Base-by-base conservation (phyloP, 345 rosid species). In the Dipteronia sinensis region DNA sequence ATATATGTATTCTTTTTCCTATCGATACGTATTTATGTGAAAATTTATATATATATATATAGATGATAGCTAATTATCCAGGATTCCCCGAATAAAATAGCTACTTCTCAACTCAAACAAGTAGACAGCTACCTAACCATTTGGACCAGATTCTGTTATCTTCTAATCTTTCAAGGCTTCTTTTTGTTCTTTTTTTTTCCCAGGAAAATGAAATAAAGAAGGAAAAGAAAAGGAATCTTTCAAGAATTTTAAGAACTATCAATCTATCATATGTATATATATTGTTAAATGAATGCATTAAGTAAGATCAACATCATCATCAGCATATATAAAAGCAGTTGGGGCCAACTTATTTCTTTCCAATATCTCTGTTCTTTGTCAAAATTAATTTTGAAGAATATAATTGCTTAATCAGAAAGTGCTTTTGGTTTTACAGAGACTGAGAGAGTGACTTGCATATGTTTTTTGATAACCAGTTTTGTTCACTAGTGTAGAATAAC, bases 121-220 rank as follows among this genome's bases (percentile, higher is more conserved):
- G 23, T 64, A 69, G 72, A 73, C 75, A 77, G 56, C 56, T 15
- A 69, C 79, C 74, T 64, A 82, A 70, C 70, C 73, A 65, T 55
- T 70, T 76, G 69, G 79, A 76, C 79, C 76, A 71, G 75, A 69
- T 74, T 49, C 69, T 74, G 73, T 40, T 2, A 23, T 29, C 72
- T 72, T 29, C 72, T 72, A 78, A 69, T 76, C 56, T 64, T 13
- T 55, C 63, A 2, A 49, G 31, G 46, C 25, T 22, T 27, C 46
- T 34, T 34, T 34, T 34, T 34, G 38, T 34, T 34, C 6, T 29
- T 27, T 71, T 46, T 15, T 3, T 38, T 29, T 46, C n/a, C 42
- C 76, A 40, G 55, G 47, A 61, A 40, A 65, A n/a, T 38, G 38
- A 2, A 47, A 47, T 17, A 7, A 65, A 46, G 19, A 55, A 69